These are phyloP conservation scores for Eremochloa ophiuroides DNA, from an alignment of 176 grass and related monocot species.

Conservation along the genomic window DNA sequence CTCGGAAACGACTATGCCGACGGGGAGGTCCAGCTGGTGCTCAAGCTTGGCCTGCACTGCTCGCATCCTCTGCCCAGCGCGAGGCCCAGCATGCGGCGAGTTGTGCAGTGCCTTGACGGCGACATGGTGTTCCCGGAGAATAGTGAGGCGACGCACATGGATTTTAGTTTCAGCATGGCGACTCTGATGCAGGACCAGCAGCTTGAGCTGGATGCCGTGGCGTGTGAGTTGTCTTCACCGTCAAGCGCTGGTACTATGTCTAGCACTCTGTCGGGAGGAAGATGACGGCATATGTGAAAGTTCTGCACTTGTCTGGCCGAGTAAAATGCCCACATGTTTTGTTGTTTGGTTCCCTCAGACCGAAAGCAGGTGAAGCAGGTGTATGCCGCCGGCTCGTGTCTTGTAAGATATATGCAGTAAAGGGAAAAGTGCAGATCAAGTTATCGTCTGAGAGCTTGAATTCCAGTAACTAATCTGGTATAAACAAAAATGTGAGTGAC, in stretches of 20 bases:
- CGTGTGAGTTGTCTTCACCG: background rate
- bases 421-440: background rate
- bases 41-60: conserved; percentile 27
- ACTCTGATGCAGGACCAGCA: background rate
- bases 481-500: background rate
- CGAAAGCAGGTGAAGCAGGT: background rate
- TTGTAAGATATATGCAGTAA: background rate
- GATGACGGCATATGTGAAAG: background rate
- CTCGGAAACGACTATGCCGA: background rate
- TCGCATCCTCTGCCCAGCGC: conserved; percentile 23
- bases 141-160: background rate
- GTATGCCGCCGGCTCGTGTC: background rate
- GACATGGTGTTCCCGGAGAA: background rate
- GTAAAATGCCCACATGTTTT: background rate
- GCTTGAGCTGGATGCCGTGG: background rate
- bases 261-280: conserved; percentile 18
- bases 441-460: background rate
- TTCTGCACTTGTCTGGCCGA: background rate
- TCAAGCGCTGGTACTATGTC: conserved; percentile 23
- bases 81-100: conserved; percentile 25
- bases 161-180: background rate
- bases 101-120: conserved; percentile 19
- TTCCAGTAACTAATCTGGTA: background rate
- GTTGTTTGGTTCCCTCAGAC: background rate
- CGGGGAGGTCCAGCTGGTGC: conserved; percentile 16